Base-by-base conservation (phyloP, 768 basidiomycete genomes). In the Suillus variegatus region DNA sequence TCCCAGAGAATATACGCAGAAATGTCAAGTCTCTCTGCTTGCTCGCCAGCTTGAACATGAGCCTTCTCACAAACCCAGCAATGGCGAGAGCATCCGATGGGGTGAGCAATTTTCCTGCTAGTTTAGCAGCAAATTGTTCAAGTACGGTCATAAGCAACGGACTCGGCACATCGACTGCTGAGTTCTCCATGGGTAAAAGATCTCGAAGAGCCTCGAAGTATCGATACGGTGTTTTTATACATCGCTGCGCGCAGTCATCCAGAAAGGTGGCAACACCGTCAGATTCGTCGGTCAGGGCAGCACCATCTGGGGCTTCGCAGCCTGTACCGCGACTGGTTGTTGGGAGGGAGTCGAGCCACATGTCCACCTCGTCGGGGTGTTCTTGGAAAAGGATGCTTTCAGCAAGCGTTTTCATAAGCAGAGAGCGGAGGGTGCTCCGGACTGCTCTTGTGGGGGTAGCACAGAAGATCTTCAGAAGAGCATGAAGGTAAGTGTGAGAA, bases 221-320 rank as follows among this genome's bases (percentile, higher is more conserved):
- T 36, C 87, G 85, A 74, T 95, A 92, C 0, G 94, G 93, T 2
- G 90, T 91, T 75, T 91, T 94, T 67, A 90, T 73, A 69, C 90
- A 95, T 20, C 93, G 83, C 64, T 91, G 89, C 3, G 92, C 82
- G 71, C 94, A 97, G 60, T 95, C 94, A 68, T 98, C 96, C 13
- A 97, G 70, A 78, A 97, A 95, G 0, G 76, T 65, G 20, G 91
- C 78, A 35, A 89, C 85, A 51, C 81, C 80, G 7, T 83, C 82
- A 13, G 80, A 79, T 76, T 91, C 91, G 54, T 85, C 86, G 2
- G 79, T 80, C 25, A 90, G 78, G 6, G 79, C 73, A 0, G 82
- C 76, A 4, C 82, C 85, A 64, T 90, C 87, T 1, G 85, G 86
- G 2, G 85, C 76, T 65, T 82, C 74, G 1, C 80, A 76, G 35